These are phyloP conservation scores for Silene vulgaris DNA, from an alignment of 179 eudicot genomes.

Conservation along the genomic window DNA sequence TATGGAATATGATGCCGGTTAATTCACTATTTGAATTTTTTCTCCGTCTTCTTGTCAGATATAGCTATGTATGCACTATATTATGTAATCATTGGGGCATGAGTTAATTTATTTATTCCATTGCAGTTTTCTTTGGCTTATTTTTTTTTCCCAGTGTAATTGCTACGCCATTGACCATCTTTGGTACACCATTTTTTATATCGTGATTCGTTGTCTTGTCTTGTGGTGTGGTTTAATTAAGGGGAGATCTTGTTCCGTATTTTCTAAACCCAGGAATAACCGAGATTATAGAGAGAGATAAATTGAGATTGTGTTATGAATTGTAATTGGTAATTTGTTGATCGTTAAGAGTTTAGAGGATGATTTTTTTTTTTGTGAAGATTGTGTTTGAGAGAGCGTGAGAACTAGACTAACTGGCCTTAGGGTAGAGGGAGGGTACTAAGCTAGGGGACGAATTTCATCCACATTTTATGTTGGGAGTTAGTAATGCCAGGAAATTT, in stretches of 20 bases:
- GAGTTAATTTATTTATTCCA: background rate
- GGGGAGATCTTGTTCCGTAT: background rate
- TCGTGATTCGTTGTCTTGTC: background rate
- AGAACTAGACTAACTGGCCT: background rate
- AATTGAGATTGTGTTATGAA: background rate
- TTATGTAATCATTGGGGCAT: background rate
- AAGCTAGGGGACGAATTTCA: background rate
- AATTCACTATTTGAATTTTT: background rate
- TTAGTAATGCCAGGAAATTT: background rate
- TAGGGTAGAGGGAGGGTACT: background rate
- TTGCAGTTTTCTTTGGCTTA: background rate
- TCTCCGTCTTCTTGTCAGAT: background rate
- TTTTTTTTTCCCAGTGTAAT: background rate
- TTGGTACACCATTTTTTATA: background rate
- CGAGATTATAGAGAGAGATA: background rate
- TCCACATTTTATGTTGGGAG: too few species aligned
- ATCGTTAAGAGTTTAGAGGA: background rate
- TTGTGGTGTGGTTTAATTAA: background rate
- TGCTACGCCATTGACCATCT: background rate
- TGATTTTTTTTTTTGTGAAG: background rate
- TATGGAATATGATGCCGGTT: constrained; percentile 1
- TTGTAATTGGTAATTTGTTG: background rate
- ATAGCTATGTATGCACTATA: background rate
- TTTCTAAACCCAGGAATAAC: background rate
- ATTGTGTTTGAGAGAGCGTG: background rate